Evolutionary conservation across 1,284 basidiomycete species (phyloP), one percentile per base, ranked within the genome.

Genomic region (Stereum hirsutum): DNA sequence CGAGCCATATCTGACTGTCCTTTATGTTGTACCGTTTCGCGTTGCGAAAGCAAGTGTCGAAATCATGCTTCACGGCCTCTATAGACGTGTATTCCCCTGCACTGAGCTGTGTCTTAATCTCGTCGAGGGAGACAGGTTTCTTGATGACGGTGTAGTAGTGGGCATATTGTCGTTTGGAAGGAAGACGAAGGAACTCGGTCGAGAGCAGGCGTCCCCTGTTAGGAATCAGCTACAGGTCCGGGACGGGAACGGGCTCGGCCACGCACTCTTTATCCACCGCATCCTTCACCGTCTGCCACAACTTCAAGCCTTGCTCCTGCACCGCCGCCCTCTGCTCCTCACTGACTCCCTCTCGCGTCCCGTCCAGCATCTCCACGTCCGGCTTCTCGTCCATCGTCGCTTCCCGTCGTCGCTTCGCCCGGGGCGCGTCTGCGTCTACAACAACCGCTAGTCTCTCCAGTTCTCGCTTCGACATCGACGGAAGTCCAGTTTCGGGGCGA

Each of bases 11-110:
- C 45, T 72, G 72, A 59, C 90, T 94, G 23, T 84, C 87, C 58
- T 84, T 82, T 60, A 81, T 71, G 60, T 97, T 97, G 65, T 93
- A 97, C 51, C 74, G 69, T 65, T 89, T 89, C 17, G 93, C 93
- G 59, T 97, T 97, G 54, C 72, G 75, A 62, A 93, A 95, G 61
- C 91, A 89, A 28, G 82, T 70, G 53, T 93, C 89, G 39, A 93
- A 79, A 56, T 94, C 93, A 41, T 74, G 70, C 54, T 76, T 82
- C 56, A 92, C 81, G 24, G 76, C 78, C 39, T 85, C 75, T 32
- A 89, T 69, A 6, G 78, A 72, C 12, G 69, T 54, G 58, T 95
- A 97, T 27, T 57, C 58, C 44, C 73, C 65, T 36, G 67, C 65
- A 39, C 88, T 76, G 41, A 95, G 74, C 55, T 81, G 75, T 52